phyloP scores from a whole-genome alignment of 176 grass and related monocot genomes.

The Musa acuminata region DNA sequence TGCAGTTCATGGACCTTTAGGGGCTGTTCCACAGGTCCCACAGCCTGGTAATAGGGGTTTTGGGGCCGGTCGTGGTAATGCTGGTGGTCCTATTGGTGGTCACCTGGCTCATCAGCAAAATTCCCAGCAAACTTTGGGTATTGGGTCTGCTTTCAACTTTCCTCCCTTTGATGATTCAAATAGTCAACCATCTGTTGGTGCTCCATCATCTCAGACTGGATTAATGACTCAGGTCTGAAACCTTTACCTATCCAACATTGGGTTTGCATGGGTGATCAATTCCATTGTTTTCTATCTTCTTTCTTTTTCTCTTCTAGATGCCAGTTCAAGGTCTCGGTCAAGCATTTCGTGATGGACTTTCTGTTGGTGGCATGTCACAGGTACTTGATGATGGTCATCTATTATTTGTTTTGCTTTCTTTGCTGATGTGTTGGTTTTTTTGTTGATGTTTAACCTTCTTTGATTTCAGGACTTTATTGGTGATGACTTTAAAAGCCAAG shows the following conservation, averaged over 20 bases:
- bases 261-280: not conserved
- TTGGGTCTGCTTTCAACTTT: slow-evolving; percentile 61
- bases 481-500: slow-evolving; percentile 99
- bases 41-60: slow-evolving; percentile 78
- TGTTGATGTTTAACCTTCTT: slow-evolving; percentile 12
- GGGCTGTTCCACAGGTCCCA: slow-evolving; percentile 58
- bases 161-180: slow-evolving; percentile 57
- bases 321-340: slow-evolving; percentile 94
- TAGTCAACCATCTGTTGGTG: slow-evolving; percentile 80
- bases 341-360: slow-evolving; percentile 89
- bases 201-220: slow-evolving; percentile 69
- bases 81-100: slow-evolving; percentile 76
- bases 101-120: slow-evolving; percentile 91
- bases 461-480: slow-evolving; percentile 76
- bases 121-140: slow-evolving; percentile 66
- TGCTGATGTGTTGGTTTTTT: not conserved
- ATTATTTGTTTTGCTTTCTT: slow-evolving; percentile 1
- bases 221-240: slow-evolving; percentile 84
- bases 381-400: slow-evolving; percentile 28
- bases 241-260: not conserved
- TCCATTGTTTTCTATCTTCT: slow-evolving; percentile 9
- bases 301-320: slow-evolving; percentile 31
- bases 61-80: slow-evolving; percentile 67
- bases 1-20: slow-evolving; percentile 67
- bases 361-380: slow-evolving; percentile 99